Base-by-base conservation (phyloP, 2,329 filamentous ascomycete genomes). In the Mariannaea elegans region DNA sequence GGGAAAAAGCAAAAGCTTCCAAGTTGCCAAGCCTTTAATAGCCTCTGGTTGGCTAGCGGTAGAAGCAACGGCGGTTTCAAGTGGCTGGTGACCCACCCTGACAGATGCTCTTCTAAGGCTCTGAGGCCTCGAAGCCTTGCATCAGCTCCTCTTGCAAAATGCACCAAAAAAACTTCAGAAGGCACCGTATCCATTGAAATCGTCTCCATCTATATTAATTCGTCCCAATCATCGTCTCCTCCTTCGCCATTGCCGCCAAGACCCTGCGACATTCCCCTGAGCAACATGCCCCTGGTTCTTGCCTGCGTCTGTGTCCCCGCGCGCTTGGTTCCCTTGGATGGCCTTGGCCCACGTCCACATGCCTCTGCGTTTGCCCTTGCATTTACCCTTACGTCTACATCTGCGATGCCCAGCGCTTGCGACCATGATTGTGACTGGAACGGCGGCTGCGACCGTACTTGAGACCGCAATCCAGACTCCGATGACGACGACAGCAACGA, bases 61-160 rank as follows among this genome's bases (percentile, higher is more conserved):
- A 66, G 48, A 57, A 59, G 57, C 64, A 56, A 51, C 60, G 65
- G 67, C 58, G 67, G 67, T 69, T 69, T 70, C 67, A 69, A 68
- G 63, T 66, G 63, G 50, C 62, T 62, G 55, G 13, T 7, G 57
- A 58, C 59, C 64, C 67, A 65, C 67, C 19, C 16, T 64, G 38
- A 51, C 61, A 61, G 53, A 66, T 63, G 59, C 49, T 65, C 42
- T 57, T 55, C 47, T 65, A 66, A 51, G 41, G 38, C 41, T 51
- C 19, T 39, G 24, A 38, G 18, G 24, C 29, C 29, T 7, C 41
- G n/a, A 44, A 34, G 29, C 32, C 31, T 36, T n/a, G 12, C 6
- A 36, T 10, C 32, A 36, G 14, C 32, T 36, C 5, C 32, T 4
- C 19, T 24, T 39, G 6, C 34, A n/a, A 12, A 32, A 41, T 48